These are phyloP conservation scores for Hypsizygus marmoreus DNA, from an alignment of 768 basidiomycete genomes.

Conservation along the genomic window DNA sequence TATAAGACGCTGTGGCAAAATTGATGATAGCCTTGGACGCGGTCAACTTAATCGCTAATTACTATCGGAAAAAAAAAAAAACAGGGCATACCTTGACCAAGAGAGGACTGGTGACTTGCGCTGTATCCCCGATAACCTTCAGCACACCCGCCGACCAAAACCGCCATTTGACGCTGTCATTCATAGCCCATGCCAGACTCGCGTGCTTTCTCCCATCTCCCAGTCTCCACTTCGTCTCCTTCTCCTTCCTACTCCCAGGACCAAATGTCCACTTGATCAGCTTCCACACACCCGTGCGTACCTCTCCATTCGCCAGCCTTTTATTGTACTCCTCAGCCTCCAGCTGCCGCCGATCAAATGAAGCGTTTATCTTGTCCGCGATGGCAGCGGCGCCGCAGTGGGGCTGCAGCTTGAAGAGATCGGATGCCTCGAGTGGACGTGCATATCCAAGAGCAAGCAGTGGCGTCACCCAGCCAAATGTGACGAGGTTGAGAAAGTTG, in stretches of 20 bases:
- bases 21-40: slow-evolving; percentile 76
- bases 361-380: slow-evolving; percentile 61
- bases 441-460: slow-evolving; percentile 75
- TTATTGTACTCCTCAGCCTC: slow-evolving; percentile 72
- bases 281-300: slow-evolving; percentile 54
- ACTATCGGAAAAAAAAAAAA: too few species aligned
- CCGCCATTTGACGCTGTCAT: slow-evolving; percentile 76
- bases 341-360: slow-evolving; percentile 59
- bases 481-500: slow-evolving; percentile 55
- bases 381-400: slow-evolving; percentile 59
- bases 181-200: slow-evolving; percentile 69
- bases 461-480: slow-evolving; percentile 77
- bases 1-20: slow-evolving; percentile 67
- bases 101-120: slow-evolving; percentile 74
- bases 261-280: slow-evolving; percentile 61
- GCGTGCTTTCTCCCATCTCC: slow-evolving; percentile 61
- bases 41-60: too few species aligned
- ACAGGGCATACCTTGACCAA: slow-evolving; percentile 76
- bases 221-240: slow-evolving; percentile 67
- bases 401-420: slow-evolving; percentile 78
- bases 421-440: slow-evolving; percentile 77
- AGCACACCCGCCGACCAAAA: slow-evolving; percentile 73
- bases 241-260: slow-evolving; percentile 50
- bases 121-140: slow-evolving; percentile 63
- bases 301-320: slow-evolving; percentile 63